These are phyloP conservation scores for Boletellus dicymbophilus DNA, from an alignment of 1,284 basidiomycete species.

Conservation along the genomic window DNA sequence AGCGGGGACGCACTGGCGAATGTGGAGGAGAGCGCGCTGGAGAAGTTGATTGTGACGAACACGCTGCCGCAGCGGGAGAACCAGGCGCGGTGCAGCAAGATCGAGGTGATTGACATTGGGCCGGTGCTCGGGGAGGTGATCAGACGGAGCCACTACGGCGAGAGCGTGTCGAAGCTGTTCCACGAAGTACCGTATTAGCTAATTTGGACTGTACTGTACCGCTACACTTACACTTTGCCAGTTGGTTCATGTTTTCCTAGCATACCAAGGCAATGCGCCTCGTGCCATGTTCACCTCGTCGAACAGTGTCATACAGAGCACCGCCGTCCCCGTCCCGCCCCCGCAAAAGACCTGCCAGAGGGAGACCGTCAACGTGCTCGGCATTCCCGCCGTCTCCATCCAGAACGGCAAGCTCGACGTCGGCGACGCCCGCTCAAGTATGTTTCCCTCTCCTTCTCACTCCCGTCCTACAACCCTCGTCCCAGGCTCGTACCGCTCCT, in stretches of 20 bases:
- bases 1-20: conserved; percentile 84
- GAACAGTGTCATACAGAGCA: conserved; percentile 51
- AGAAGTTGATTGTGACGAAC: conserved; percentile 98
- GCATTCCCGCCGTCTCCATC: conserved; percentile 72
- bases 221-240: no score
- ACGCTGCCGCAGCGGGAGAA: conserved; percentile 93
- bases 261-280: conserved; percentile 49
- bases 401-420: conserved; percentile 66
- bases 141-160: conserved; percentile 85
- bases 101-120: conserved; percentile 96
- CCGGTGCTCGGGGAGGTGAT: conserved; percentile 98
- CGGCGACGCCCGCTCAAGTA: conserved; percentile 70
- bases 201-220: conserved; percentile 12
- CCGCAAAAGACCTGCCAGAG: conserved; percentile 37
- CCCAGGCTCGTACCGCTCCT: conserved; percentile 58
- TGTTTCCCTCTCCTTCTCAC: conserved; percentile 29
- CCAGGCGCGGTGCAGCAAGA: conserved; percentile 75
- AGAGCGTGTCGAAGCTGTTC: conserved; percentile 82
- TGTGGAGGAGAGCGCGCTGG: conserved; percentile 77
- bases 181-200: conserved; percentile 81
- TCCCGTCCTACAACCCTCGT: conserved; percentile 1
- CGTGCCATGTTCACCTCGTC: conserved; percentile 65
- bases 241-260: conserved; percentile 30
- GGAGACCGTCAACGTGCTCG: conserved; percentile 64
- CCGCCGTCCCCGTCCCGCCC: no score